Evolutionary conservation across 805 yeast species (phyloP).

Genomic region (Candida nitratophila): DNA sequence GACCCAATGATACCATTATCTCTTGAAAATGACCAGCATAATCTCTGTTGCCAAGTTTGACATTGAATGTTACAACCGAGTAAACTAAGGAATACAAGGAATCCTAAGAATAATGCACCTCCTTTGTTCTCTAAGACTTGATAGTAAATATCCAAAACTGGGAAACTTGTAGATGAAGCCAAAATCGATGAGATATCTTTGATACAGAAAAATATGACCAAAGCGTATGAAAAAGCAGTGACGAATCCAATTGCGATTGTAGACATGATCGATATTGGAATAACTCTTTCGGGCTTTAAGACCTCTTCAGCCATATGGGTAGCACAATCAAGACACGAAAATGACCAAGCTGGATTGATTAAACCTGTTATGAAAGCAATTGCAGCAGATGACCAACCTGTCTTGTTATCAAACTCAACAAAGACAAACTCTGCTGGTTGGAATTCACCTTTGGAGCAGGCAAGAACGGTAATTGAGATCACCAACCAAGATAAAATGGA

Average conservation of each 20-base stretch:
- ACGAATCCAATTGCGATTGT: slow-evolving; percentile 60
- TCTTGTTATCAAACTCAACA: slow-evolving; percentile 41
- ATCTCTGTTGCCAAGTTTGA: slow-evolving; percentile 63
- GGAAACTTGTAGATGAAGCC: slow-evolving; percentile 48
- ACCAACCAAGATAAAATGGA: slow-evolving; percentile 46
- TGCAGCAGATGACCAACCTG: slow-evolving; percentile 55
- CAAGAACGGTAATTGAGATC: slow-evolving; percentile 47
- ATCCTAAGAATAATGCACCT: slow-evolving; percentile 48
- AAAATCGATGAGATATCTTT: slow-evolving; percentile 42
- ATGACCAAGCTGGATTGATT: slow-evolving; percentile 64
- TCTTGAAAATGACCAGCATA: slow-evolving; percentile 63
- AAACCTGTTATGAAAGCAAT: slow-evolving; percentile 66
- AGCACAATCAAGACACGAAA: slow-evolving; percentile 62
- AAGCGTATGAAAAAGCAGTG: slow-evolving; percentile 48
- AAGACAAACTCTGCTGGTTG: slow-evolving; percentile 49
- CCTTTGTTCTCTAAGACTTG: slow-evolving; percentile 47
- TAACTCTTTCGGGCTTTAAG: slow-evolving; percentile 47
- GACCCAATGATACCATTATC: slow-evolving; percentile 58
- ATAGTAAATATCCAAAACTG: slow-evolving; percentile 55
- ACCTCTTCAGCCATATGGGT: slow-evolving; percentile 69
- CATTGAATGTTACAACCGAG: slow-evolving; percentile 53
- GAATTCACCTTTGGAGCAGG: slow-evolving; percentile 45
- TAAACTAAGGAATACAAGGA: slow-evolving; percentile 45
- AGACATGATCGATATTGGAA: slow-evolving; percentile 55
- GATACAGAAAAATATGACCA: slow-evolving; percentile 55